Percentiles rank a stretch among this genome's conserved stretches.
Evolutionary conservation across 495 filamentous ascomycete species (phyloP).

Genomic region (Bacidia gigantensis): DNA sequence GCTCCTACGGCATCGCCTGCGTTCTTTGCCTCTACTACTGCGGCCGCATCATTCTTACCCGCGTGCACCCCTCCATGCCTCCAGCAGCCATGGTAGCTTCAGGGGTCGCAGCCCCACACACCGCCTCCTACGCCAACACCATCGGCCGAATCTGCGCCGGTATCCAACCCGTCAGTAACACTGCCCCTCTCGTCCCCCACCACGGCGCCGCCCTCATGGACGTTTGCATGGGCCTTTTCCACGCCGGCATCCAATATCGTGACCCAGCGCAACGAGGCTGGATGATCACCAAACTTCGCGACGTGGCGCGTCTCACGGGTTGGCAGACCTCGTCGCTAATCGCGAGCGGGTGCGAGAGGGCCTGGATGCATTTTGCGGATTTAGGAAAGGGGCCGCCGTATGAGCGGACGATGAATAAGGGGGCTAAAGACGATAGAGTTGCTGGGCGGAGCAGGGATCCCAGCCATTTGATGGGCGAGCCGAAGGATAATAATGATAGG

Average conservation of each 20-base stretch:
- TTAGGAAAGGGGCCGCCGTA: constrained; percentile 67
- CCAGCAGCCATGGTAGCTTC: constrained; percentile 80
- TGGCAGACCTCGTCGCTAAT: constrained; percentile 75
- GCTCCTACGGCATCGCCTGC: constrained; percentile 71
- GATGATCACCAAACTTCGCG: constrained; percentile 55
- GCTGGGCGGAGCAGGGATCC: constrained; percentile 17
- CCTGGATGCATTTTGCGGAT: constrained; percentile 61
- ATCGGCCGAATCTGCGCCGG: constrained; percentile 75
- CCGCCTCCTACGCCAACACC: constrained; percentile 52
- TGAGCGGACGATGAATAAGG: constrained; percentile 27
- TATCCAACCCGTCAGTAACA: constrained; percentile 48
- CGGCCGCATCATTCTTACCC: constrained; percentile 59
- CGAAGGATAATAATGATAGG: constrained; percentile 31
- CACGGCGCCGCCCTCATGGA: constrained; percentile 73
- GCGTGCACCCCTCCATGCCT: constrained; percentile 79
- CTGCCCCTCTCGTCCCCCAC: constrained; percentile 55
- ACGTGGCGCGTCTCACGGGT: constrained; percentile 68
- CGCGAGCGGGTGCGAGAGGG: constrained; percentile 66
- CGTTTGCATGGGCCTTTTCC: constrained; percentile 65
- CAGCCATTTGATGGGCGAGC: constrained; percentile 10
- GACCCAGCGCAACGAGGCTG: constrained; percentile 58
- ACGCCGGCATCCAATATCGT: constrained; percentile 71
- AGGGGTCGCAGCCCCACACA: constrained; percentile 53
- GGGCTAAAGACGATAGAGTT: constrained; percentile 21
- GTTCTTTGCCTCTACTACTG: constrained; percentile 78